These are phyloP conservation scores for Amphicarpaea edgeworthii DNA, from an alignment of 306 rosid species.

Conservation along the genomic window DNA sequence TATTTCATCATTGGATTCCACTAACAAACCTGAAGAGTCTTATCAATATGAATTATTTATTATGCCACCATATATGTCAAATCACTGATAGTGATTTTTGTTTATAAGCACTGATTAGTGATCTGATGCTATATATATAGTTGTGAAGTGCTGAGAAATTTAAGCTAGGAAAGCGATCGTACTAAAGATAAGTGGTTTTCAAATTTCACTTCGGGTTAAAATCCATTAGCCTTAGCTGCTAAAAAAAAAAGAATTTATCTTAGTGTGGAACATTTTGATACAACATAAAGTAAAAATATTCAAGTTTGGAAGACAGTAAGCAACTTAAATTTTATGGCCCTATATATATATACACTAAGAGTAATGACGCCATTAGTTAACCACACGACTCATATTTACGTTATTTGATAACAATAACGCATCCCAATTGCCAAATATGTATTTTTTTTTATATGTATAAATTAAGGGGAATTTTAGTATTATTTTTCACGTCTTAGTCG, in stretches of 20 bases:
- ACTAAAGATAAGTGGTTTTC: neutral
- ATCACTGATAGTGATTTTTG: too few relatives aligned
- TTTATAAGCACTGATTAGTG: neutral
- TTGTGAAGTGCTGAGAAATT: neutral
- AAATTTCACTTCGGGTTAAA: neutral
- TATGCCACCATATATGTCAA: neutral
- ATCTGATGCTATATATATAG: neutral
- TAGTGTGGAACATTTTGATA: too few relatives aligned
- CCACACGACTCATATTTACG: neutral
- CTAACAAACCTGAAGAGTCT: neutral
- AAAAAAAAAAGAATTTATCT: neutral
- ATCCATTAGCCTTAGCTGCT: neutral
- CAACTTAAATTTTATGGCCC: too few relatives aligned
- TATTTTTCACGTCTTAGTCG: neutral
- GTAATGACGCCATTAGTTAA: too few relatives aligned
- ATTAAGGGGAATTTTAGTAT: neutral
- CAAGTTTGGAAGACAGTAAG: neutral
- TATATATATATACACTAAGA: too few relatives aligned
- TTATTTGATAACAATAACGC: neutral
- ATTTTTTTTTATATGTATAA: too few relatives aligned
- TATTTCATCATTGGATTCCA: conserved; percentile 9
- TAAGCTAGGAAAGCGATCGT: neutral
- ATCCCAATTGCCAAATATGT: neutral
- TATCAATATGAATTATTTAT: neutral
- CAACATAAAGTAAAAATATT: neutral